phyloP scores from a whole-genome alignment of 2,329 filamentous ascomycete species.

The Penicillium sp. region DNA sequence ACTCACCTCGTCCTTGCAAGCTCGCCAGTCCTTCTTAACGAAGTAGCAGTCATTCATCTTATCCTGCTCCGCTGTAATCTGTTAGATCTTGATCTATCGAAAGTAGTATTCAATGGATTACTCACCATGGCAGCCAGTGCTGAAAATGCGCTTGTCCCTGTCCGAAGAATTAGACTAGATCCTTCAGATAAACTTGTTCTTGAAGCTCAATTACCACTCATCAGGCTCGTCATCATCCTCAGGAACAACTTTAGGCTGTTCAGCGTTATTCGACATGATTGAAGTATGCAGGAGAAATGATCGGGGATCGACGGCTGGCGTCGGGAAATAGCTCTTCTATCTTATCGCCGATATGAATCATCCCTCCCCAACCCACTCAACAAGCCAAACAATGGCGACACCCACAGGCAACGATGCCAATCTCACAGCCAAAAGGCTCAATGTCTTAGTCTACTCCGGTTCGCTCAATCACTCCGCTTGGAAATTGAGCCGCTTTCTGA shows the following conservation, averaged over 20 bases:
- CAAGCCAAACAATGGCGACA: conserved; percentile 28
- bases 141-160: conserved; percentile 98
- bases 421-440: conserved; percentile 70
- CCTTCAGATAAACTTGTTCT: conserved; percentile 3
- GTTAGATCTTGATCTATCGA: conserved; percentile 5
- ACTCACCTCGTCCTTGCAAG: conserved; percentile 82
- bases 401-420: conserved; percentile 33
- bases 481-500: conserved; percentile 30
- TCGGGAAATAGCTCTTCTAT: conserved; percentile 15
- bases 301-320: conserved; percentile 16
- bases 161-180: conserved; percentile 19
- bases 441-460: conserved; percentile 93
- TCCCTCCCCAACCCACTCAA: neutral
- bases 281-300: conserved; percentile 4
- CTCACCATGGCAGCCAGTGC: conserved; percentile 87
- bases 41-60: conserved; percentile 95
- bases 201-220: conserved; percentile 69
- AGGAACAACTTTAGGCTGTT: conserved; percentile 38
- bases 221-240: conserved; percentile 83
- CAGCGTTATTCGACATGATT: conserved; percentile 61
- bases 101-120: neutral
- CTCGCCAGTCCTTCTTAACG: conserved; percentile 93
- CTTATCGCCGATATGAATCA: conserved; percentile 20
- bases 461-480: conserved; percentile 33
- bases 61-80: conserved; percentile 71